A percentile compares a stretch with the other conserved stretches of the same genome.
Conservation (phyloP, 2,329 filamentous ascomycete species). For the Xenosphaeropsis pyriputrescens region DNA sequence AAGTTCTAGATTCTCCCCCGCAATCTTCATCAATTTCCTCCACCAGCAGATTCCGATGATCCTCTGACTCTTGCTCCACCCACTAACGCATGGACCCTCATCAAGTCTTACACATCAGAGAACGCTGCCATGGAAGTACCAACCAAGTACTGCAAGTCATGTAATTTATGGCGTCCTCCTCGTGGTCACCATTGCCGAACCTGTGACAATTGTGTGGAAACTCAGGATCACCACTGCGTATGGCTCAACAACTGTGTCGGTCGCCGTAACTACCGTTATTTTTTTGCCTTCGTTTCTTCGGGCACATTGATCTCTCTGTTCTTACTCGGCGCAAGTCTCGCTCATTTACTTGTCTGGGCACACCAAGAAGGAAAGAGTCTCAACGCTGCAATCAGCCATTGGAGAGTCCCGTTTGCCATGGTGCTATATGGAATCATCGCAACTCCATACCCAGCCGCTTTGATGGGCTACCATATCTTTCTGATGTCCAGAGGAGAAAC, state of each 20-base stretch:
- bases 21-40: conserved; percentile 82
- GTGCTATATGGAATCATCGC: conserved; percentile 67
- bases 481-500: conserved; percentile 85
- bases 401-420: conserved; percentile 76
- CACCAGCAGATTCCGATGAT: conserved; percentile 59
- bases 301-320: conserved; percentile 65
- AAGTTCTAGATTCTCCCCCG: conserved; percentile 68
- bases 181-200: conserved; percentile 92
- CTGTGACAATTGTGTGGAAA: conserved; percentile 95
- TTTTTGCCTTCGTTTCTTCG: conserved; percentile 79
- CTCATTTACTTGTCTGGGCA: conserved; percentile 64
- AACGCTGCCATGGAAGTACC: conserved; percentile 94
- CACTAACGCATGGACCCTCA: conserved; percentile 86
- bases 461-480: conserved; percentile 84
- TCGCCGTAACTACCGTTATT: conserved; percentile 93
- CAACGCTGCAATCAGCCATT: conserved; percentile 48
- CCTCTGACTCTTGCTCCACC: conserved; percentile 69
- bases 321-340: conserved; percentile 63
- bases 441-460: conserved; percentile 65
- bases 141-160: conserved; percentile 95
- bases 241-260: conserved; percentile 99
- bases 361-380: conserved; percentile 52
- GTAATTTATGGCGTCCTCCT: conserved; percentile 92
- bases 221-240: conserved; percentile 94
- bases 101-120: conserved; percentile 58